These are phyloP conservation scores for Cucurbita ficifolia DNA, from an alignment of 306 rosid genomes.

Conservation along the genomic window DNA sequence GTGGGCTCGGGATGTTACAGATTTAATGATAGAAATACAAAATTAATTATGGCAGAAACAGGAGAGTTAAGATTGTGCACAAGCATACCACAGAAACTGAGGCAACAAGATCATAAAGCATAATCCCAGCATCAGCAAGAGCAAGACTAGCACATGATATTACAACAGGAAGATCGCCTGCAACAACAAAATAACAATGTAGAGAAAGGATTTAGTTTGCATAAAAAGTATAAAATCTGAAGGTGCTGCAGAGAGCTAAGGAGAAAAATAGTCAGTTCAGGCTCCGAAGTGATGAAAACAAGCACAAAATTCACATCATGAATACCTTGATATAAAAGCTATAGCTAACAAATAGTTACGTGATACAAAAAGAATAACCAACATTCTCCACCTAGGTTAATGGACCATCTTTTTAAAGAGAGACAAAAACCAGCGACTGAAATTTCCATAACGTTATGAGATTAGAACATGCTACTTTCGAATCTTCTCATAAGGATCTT, in stretches of 20 bases:
- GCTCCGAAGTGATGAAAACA: not conserved
- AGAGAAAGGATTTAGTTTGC: not conserved
- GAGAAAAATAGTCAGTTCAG: not conserved
- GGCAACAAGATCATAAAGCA: constrained; percentile 87
- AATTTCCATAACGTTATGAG: not conserved
- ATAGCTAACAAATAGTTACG: not conserved
- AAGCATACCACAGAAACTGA: constrained; percentile 92
- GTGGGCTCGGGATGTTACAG: not conserved
- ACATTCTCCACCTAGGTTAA: not conserved
- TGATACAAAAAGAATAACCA: not conserved
- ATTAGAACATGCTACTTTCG: not conserved
- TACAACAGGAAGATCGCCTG: constrained; percentile 88
- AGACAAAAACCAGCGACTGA: not conserved
- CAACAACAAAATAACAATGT: not conserved
- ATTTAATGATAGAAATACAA: not conserved
- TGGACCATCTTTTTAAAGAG: not conserved
- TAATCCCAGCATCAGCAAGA: constrained; percentile 92
- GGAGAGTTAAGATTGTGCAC: not conserved
- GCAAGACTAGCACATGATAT: constrained; percentile 98
- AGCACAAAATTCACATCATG: not conserved
- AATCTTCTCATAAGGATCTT: not conserved
- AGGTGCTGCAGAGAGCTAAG: not conserved
- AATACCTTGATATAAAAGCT: not conserved
- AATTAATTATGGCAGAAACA: not conserved
- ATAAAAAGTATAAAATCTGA: not conserved